Evolutionary conservation across 176 grass and related monocot genomes (phyloP).

Genomic region (Eragrostis nindensis): DNA sequence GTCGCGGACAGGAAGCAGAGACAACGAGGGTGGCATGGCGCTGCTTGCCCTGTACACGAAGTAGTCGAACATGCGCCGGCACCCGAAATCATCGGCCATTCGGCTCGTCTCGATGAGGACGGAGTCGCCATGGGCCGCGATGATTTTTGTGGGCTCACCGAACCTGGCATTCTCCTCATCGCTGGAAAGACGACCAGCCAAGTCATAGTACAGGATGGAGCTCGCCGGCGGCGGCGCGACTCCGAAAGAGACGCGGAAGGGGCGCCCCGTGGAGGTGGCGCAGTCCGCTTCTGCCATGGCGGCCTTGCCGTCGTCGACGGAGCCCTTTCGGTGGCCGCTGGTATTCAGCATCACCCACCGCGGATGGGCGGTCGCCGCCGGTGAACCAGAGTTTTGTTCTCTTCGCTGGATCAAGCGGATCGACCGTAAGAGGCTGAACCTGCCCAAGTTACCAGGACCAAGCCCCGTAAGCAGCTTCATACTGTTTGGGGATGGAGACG

Average conservation of each 20-base stretch:
- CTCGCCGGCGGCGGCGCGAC: neutral
- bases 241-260: neutral
- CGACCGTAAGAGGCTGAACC: too few relatives aligned
- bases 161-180: neutral
- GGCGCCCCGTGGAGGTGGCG: neutral
- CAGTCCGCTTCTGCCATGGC: neutral
- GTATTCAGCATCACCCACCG: too few relatives aligned
- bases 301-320: too few relatives aligned
- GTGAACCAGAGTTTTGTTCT: too few relatives aligned
- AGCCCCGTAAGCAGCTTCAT: too few relatives aligned
- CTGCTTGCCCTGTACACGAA: neutral
- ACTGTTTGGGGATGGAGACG: too few relatives aligned
- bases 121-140: neutral
- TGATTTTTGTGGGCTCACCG: neutral
- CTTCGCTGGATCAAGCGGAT: too few relatives aligned
- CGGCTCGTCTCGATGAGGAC: neutral
- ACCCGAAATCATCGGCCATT: neutral
- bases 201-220: neutral
- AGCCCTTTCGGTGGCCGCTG: too few relatives aligned
- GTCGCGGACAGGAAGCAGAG: neutral
- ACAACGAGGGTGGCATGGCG: neutral
- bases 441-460: too few relatives aligned
- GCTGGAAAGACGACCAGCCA: neutral
- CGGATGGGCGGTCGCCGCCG: too few relatives aligned
- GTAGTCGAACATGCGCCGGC: neutral